These are phyloP conservation scores for Arachnomyces sp. DNA, from an alignment of 2,329 filamentous ascomycete species.

Conservation along the genomic window DNA sequence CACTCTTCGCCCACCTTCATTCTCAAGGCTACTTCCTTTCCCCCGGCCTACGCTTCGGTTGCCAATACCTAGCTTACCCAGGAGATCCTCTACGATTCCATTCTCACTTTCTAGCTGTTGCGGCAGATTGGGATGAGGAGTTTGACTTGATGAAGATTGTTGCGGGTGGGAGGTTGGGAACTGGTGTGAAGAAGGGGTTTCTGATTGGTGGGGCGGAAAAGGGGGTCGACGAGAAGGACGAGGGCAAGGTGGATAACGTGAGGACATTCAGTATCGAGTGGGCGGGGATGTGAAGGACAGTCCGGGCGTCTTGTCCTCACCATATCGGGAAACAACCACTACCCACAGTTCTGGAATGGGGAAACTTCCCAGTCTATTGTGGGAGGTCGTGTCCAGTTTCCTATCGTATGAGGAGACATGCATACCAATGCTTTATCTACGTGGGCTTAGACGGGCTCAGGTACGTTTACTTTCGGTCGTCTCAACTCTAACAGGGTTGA, in stretches of 20 bases:
- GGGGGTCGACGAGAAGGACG: slow-evolving; percentile 27
- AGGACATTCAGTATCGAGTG: slow-evolving; percentile 83
- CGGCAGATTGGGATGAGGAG: slow-evolving; percentile 77
- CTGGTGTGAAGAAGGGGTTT: slow-evolving; percentile 92
- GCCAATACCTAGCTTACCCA: slow-evolving; percentile 88
- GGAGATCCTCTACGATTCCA: slow-evolving; percentile 93
- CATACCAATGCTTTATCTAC: too few relatives aligned
- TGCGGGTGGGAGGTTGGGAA: slow-evolving; percentile 77
- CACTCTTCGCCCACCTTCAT: slow-evolving; percentile 74
- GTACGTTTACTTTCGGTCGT: too few relatives aligned
- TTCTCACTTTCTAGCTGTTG: slow-evolving; percentile 83
- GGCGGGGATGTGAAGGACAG: slow-evolving; percentile 67
- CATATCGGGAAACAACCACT: too few relatives aligned
- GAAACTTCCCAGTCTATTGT: too few relatives aligned
- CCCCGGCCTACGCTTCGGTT: slow-evolving; percentile 87
- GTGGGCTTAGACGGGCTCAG: too few relatives aligned
- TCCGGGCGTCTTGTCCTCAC: too few relatives aligned
- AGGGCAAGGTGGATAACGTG: slow-evolving; percentile 34
- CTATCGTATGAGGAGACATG: too few relatives aligned
- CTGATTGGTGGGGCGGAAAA: slow-evolving; percentile 64
- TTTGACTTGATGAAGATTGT: slow-evolving; percentile 79
- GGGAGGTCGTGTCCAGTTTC: too few relatives aligned
- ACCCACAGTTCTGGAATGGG: too few relatives aligned
- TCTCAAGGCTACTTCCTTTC: slow-evolving; percentile 74
- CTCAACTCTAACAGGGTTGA: too few relatives aligned